Conservation (phyloP, 2,329 filamentous ascomycete genomes). For the Pseudogymnoascus sp. region DNA sequence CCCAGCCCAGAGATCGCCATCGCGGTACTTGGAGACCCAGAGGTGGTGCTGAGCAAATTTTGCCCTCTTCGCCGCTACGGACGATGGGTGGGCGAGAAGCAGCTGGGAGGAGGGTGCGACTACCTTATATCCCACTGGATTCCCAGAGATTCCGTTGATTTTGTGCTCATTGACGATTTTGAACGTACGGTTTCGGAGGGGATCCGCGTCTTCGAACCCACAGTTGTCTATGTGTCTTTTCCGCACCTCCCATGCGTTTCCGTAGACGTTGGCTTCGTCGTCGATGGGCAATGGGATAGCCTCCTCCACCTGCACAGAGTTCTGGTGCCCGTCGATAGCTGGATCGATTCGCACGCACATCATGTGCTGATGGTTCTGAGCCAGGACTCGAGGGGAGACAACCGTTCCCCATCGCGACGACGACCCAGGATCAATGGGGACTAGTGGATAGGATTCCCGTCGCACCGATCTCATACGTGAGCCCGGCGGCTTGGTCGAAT, state of each 20-base stretch:
- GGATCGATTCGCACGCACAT: constrained; percentile 57
- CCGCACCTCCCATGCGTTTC: background rate
- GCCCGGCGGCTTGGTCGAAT: constrained; percentile 59
- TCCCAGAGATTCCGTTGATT: background rate
- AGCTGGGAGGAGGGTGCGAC: constrained; percentile 45
- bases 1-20: constrained; percentile 42
- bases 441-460: constrained; percentile 56
- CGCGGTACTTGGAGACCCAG: constrained; percentile 43
- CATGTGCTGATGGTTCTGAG: constrained; percentile 65
- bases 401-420: constrained; percentile 58
- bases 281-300: constrained; percentile 50
- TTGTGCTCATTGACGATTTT: background rate
- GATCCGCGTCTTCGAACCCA: constrained; percentile 38
- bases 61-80: constrained; percentile 39
- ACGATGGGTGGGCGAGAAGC: constrained; percentile 40
- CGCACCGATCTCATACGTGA: constrained; percentile 57
- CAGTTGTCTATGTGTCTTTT: constrained; percentile 32
- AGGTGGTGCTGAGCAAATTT: constrained; percentile 44
- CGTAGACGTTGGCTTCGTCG: constrained; percentile 31
- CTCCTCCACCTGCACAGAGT: constrained; percentile 47
- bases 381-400: constrained; percentile 59
- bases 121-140: background rate
- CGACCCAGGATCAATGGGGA: constrained; percentile 51
- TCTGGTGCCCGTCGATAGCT: constrained; percentile 46
- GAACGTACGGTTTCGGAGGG: constrained; percentile 14